Evolutionary conservation across 192 early-diverging fungal species (phyloP).

Genomic region (Coemansia sp.): DNA sequence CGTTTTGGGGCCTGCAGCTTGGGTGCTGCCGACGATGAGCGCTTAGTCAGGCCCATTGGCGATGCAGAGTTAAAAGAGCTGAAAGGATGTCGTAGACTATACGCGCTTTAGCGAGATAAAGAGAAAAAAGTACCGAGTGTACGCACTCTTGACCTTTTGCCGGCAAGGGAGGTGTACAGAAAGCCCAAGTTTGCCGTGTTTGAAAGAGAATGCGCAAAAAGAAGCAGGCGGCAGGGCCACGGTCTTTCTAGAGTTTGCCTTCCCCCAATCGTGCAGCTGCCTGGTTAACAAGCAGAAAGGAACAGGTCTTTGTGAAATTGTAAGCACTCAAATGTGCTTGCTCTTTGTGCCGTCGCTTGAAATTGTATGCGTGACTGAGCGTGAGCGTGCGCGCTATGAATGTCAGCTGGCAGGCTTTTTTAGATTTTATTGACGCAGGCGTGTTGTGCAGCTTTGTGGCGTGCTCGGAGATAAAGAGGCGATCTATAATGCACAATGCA

Average conservation of each 20-base stretch:
- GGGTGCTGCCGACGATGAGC: slow-evolving; percentile 36
- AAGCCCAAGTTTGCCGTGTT: neutral
- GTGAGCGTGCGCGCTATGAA: slow-evolving; percentile 1
- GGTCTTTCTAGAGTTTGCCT: slow-evolving; percentile 7
- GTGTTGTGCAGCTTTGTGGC: slow-evolving; percentile 12
- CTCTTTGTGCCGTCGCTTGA: slow-evolving; percentile 11
- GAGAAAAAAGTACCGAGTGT: neutral
- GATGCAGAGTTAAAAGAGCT: neutral
- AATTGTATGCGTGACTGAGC: slow-evolving; percentile 10
- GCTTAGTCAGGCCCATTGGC: slow-evolving; percentile 30
- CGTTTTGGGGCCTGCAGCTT: slow-evolving; percentile 61
- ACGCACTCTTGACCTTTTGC: no score
- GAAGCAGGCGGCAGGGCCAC: neutral
- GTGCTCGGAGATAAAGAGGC: slow-evolving; percentile 5
- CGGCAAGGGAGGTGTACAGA: no score
- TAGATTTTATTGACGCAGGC: neutral
- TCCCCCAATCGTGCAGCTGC: slow-evolving; percentile 8
- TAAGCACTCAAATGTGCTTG: neutral
- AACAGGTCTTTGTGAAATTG: slow-evolving; percentile 2
- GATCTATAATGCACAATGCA: slow-evolving; percentile 34
- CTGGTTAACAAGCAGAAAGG: slow-evolving; percentile 8
- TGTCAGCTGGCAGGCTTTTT: no score
- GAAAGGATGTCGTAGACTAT: neutral
- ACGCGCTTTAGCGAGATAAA: neutral
- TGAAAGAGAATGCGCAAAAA: slow-evolving; percentile 9